phyloP scores from a whole-genome alignment of 208 protist genomes.

The Trypanosoma scelopori region DNA sequence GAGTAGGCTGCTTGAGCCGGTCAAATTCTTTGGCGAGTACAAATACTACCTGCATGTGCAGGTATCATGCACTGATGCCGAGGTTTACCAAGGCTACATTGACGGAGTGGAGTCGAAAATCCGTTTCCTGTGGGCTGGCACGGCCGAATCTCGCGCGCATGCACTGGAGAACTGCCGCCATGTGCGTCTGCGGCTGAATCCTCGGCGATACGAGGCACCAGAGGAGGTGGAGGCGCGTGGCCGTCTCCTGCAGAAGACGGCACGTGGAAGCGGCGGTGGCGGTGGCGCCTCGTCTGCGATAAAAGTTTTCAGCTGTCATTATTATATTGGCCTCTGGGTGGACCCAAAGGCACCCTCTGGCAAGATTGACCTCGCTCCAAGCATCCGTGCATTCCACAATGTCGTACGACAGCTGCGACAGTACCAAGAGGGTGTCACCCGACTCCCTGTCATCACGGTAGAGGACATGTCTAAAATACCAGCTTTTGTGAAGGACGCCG shows the following conservation, averaged over 20 bases:
- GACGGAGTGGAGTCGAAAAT: slow-evolving; percentile 89
- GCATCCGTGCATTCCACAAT: slow-evolving; percentile 68
- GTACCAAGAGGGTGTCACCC: slow-evolving; percentile 70
- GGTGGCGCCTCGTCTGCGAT: background rate
- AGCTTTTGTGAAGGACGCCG: slow-evolving; percentile 67
- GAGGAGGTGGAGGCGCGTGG: slow-evolving; percentile 60
- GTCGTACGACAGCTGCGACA: slow-evolving; percentile 70
- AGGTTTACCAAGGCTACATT: slow-evolving; percentile 80
- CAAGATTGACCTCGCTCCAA: slow-evolving; percentile 65
- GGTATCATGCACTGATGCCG: slow-evolving; percentile 68
- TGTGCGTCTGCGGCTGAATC: slow-evolving; percentile 76
- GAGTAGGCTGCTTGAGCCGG: slow-evolving; percentile 77
- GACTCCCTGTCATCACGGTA: slow-evolving; percentile 68
- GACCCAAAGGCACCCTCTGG: slow-evolving; percentile 46
- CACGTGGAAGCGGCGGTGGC: background rate
- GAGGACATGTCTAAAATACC: slow-evolving; percentile 66
- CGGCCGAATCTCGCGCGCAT: slow-evolving; percentile 59
- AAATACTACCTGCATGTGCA: slow-evolving; percentile 85
- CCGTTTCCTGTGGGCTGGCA: slow-evolving; percentile 81
- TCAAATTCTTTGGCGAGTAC: slow-evolving; percentile 80
- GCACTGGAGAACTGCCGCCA: slow-evolving; percentile 76
- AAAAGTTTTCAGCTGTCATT: slow-evolving; percentile 41
- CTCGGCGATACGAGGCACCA: slow-evolving; percentile 78
- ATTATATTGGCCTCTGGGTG: slow-evolving; percentile 86
- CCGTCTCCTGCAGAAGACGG: slow-evolving; percentile 30